Evolutionary conservation across 2,329 filamentous ascomycete genomes (phyloP), one percentile per base, ranked within the genome.

Genomic region (Penicillium sp.): DNA sequence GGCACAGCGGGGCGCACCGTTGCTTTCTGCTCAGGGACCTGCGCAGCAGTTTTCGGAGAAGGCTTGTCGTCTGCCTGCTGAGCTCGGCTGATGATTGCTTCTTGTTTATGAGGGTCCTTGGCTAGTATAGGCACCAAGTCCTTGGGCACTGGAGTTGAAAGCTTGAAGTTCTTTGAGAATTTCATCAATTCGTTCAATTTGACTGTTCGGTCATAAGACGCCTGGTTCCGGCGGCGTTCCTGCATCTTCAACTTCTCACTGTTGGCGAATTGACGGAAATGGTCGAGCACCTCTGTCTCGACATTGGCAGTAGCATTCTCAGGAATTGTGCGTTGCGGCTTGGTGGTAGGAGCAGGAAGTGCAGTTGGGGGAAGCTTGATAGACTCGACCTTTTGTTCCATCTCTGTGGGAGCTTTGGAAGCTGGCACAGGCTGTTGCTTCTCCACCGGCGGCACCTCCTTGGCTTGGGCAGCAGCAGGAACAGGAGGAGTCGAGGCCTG

Each of bases 111-210:
- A n/a, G 93, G 93, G 73, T 99, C 95, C 75, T 98, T 99, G 60
- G 95, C 94, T 62, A 99, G 89, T 67, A 99, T 99, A 1, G 92
- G 89, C 30, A 99, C 93, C 38, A 99, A 80, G 76, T 99, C 95
- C 55, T 86, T 88, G 1, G 95, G 95, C 11, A 99, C 93, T 6
- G 93, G 93, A 2, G 94, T 97, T 53, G 91, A 89, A 19, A 99
- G 85, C 79, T 98, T 98, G 83, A 99, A 99, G 73, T 86, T 95
- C 68, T 89, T 86, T 0, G 95, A 92, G 76, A 99, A 99, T 73
- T 94, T 97, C 82, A 95, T 96, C 60, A 99, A 80, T 78, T 99
- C 95, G 61, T 92, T 96, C 63, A 99, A 78, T 77, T 96, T 97
- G 66, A 95, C 88, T 67, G 93, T 92, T 75, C 96, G 96, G 75